Base-by-base conservation (phyloP, 1,139 yeast species). In the Ogataea hybrid region DNA sequence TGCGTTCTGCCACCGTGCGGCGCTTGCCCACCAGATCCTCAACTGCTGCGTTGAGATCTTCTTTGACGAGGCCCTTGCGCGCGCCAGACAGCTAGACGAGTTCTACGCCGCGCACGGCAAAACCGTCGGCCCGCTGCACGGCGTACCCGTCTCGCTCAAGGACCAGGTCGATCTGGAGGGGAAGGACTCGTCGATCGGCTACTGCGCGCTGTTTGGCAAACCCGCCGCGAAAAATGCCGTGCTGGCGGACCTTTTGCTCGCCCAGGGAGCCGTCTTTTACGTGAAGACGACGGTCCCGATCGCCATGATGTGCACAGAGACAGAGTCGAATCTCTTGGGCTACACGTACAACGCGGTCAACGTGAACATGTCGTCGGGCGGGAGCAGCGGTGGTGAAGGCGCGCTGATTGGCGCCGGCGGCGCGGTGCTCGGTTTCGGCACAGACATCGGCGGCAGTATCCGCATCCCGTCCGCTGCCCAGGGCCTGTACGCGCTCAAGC, bases 361-460 rank as follows among this genome's bases (percentile, higher is more conserved):
- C 52, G 62, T 65, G 17, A 53, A 54, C 1, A 62, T 77, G 28
- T 62, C 77, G 2, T 56, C 71, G 15, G 84, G 84, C 28, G 85
- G 85, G 1, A 73, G 80, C 4, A 71, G 80, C 11, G 83, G 84
- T 6, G 86, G 86, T 35, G 84, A 78, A 56, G 83, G 78, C 11
- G 73, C 83, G 0, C 56, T 79, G n/a, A 57, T 77, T 21, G 80
- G 73, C 2, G 58, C 73, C 15, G 67, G 67, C 33, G 81, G 74
- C 5, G 65, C 79, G 0, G 58, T 69, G 8, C 50, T 78, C 25
- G 84, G 84, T 0, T 59, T 79, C 32, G 84, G 84, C 8, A 76
- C 83, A 12, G 85, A 81, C 58, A 77, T 81, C 51, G 86, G 84
- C 11, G 86, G 85, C 5, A 69, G 78, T 23, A 76, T 80, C 39